These are phyloP conservation scores for Cryptococcus sp. DNA, from an alignment of 1,284 basidiomycete genomes.

Conservation along the genomic window DNA sequence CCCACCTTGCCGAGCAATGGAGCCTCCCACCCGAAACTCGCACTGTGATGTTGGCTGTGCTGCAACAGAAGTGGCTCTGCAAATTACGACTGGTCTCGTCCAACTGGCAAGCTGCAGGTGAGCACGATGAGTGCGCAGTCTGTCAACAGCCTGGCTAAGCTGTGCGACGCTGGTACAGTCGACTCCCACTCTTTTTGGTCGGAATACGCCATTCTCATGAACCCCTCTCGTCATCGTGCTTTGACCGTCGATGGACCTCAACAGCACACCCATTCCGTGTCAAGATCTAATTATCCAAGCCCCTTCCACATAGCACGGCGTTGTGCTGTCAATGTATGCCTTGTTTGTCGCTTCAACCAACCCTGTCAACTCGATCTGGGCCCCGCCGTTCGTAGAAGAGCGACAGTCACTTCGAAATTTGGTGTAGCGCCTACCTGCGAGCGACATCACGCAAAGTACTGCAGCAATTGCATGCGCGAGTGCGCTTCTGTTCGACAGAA, in stretches of 20 bases:
- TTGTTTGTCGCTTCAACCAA: slow-evolving; percentile 22
- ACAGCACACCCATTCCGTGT: slow-evolving; percentile 9
- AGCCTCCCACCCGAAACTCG: neutral
- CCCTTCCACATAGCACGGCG: slow-evolving; percentile 18
- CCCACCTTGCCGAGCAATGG: slow-evolving; percentile 1
- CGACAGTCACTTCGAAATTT: slow-evolving; percentile 18
- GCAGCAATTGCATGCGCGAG: slow-evolving; percentile 26
- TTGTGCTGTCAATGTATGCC: slow-evolving; percentile 15
- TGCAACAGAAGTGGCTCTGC: slow-evolving; percentile 19
- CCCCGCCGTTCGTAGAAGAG: slow-evolving; percentile 13
- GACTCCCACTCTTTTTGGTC: slow-evolving; percentile 37
- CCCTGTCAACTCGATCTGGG: slow-evolving; percentile 15
- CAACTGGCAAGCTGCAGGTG: slow-evolving; percentile 30
- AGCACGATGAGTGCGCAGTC: slow-evolving; percentile 8
- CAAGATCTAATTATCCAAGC: slow-evolving; percentile 18
- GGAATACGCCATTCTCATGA: slow-evolving; percentile 17
- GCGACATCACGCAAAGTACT: slow-evolving; percentile 9
- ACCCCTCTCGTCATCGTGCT: slow-evolving; percentile 15
- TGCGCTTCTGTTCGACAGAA: slow-evolving; percentile 2
- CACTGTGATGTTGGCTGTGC: slow-evolving; percentile 14
- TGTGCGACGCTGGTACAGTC: slow-evolving; percentile 17
- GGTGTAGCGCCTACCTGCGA: slow-evolving; percentile 26
- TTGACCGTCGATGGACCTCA: slow-evolving; percentile 13
- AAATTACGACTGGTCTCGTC: slow-evolving; percentile 22
- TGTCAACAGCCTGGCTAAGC: neutral